phyloP scores from a whole-genome alignment of 2,329 filamentous ascomycete species.

The Allantophomopsis lycopodina region DNA sequence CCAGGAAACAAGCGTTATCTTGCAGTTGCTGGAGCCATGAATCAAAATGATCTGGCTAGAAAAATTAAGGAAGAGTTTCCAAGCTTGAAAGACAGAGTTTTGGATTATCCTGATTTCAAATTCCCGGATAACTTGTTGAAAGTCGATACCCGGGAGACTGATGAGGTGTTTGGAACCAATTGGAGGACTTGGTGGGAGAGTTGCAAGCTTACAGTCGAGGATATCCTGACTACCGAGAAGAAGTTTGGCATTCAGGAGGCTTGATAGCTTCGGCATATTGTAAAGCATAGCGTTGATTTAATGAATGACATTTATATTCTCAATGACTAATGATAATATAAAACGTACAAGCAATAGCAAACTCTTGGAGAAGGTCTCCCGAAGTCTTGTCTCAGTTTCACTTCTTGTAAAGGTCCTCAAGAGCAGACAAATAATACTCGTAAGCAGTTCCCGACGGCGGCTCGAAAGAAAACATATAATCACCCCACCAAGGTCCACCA shows the following conservation, averaged over 20 bases:
- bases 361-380: too few species aligned
- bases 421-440: constrained; percentile 2
- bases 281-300: too few species aligned
- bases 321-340: too few species aligned
- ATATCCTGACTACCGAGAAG: neutral
- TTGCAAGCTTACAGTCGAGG: constrained; percentile 2
- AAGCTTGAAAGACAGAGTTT: constrained; percentile 30
- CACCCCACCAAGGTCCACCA: constrained; percentile 32
- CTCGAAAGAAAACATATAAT: constrained; percentile 31
- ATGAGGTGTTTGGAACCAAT: constrained; percentile 1
- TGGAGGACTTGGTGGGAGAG: constrained; percentile 3
- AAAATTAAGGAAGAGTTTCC: constrained; percentile 37
- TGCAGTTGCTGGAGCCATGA: neutral
- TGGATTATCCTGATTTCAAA: constrained; percentile 13
- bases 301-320: too few species aligned
- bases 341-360: too few species aligned
- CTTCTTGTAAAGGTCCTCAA: too few species aligned
- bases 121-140: constrained; percentile 5
- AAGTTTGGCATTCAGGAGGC: too few species aligned
- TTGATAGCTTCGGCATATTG: too few species aligned
- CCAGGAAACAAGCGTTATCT: constrained; percentile 2
- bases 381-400: too few species aligned
- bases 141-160: constrained; percentile 2
- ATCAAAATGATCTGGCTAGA: constrained; percentile 27
- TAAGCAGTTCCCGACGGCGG: constrained; percentile 29